Evolutionary conservation across 1,284 basidiomycete genomes (phyloP), one percentile per base, ranked within the genome.

Genomic region (Thelephora terrestris): DNA sequence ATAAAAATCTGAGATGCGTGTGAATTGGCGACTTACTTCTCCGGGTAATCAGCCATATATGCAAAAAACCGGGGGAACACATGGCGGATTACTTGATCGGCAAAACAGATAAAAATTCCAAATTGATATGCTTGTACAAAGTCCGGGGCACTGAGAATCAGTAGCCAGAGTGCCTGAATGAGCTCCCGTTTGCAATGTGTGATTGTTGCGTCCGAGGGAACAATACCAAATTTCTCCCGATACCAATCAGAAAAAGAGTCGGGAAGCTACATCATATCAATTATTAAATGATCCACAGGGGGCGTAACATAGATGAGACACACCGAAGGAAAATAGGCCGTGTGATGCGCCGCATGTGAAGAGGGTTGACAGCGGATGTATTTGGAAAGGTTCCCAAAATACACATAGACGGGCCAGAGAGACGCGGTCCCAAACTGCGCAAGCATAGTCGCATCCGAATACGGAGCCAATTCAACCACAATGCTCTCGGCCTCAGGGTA

Each of bases 391-490:
- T 68, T 68, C 0, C 63, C 61, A 34, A 66, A 55, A 14, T 58
- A 58, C 17, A 62, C 14, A 25, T 69, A 69, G 0, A 67, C 49
- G 4, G 63, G 66, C 66, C 64, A 67, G 0, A 67, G 37, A 0
- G 55, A 54, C 0, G 64, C 59, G 12, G 53, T 59, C 0, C 66
- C 61, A 43, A 68, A 68, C 7, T 57, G 55, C 2, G 63, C 54
- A 2, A 67, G 62, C 2, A 16, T n/a, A 1, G 62, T 68, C 0
- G 57, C 54, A 46, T 68, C 61, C 0, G 65, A 68, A 9, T 23
- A 40, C 9, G 18, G 9, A 16, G 18, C 5, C 2, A 40, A n/a
- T n/a, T n/a, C n/a, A n/a, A n/a, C n/a, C n/a, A n/a, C n/a, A n/a
- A n/a, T n/a, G n/a, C 37, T 27, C 25, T 27, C 25, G 25, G 9